Base-by-base conservation (phyloP, 306 rosid genomes). In the Prunus padus region DNA sequence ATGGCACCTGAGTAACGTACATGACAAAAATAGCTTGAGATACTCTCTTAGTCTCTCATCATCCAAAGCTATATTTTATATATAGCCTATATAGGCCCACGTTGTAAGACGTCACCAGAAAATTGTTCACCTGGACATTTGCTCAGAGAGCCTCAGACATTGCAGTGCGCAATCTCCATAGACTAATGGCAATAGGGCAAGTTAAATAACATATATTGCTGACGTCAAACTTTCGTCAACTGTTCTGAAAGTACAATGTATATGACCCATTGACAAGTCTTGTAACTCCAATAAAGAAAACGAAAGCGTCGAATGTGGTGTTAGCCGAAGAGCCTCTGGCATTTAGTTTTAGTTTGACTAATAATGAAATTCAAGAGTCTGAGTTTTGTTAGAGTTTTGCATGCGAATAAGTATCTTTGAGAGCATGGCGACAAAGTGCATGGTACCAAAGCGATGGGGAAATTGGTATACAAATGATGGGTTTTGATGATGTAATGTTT, bases 21-120 rank as follows among this genome's bases (percentile, higher is more conserved):
- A 54, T 51, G 78, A 73, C 80, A 65, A 46, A 33, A 60, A 37
- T 26, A 37, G 28, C 16, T 25, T 37, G 56, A 61, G 77, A 65
- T 56, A 49, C 74, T 49, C 42, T 49, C 31, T 67, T 42, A 37
- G 42, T 37, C 15, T 45, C 59, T 59, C 63, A 16, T 47, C 16
- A 31, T 46, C 49, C 55, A 33, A 14, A 9, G 31, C 25, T 23
- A 15, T 18, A 67, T 73, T 62, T 59, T 65, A 46, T 15, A n/a
- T n/a, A n/a, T n/a, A n/a, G n/a, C n/a, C n/a, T n/a, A n/a, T n/a
- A 49, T 22, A 23, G 42, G 63, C 42, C 8, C 14, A 46, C 57
- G 67, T 42, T 42, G 46, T 44, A 25, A 3, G 33, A 57, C 61
- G 42, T 66, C 47, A 51, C 40, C 71, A 75, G 67, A 57, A 37